A percentile compares a stretch with the other conserved stretches of the same genome.
Evolutionary conservation across 352 stramenopile genomes (phyloP).

Genomic region (Chrysophaeum taylorii): DNA sequence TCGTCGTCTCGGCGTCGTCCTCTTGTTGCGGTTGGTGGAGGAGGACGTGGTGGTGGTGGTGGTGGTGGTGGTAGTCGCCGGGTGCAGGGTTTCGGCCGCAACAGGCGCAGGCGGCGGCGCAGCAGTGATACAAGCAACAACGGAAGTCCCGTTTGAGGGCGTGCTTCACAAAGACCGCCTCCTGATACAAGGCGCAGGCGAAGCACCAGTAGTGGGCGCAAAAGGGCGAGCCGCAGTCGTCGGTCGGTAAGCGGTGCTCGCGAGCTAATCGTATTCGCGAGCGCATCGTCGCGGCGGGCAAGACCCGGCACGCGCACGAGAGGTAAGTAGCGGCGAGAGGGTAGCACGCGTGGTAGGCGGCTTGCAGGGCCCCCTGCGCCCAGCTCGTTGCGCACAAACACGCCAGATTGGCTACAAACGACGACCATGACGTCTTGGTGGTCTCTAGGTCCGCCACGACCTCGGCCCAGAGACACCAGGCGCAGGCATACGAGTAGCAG

Average conservation of each 20-base stretch:
- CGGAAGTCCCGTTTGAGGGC: not conserved
- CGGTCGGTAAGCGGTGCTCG: too few species aligned
- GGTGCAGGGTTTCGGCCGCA: not conserved
- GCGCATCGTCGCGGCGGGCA: too few species aligned
- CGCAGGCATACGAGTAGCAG: not conserved
- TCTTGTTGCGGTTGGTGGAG: too few species aligned
- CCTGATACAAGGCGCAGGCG: not conserved
- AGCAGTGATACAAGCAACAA: not conserved
- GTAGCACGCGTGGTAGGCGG: too few species aligned
- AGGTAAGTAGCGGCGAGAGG: too few species aligned
- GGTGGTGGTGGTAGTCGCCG: not conserved
- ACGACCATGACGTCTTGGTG: too few species aligned
- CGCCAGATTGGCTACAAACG: too few species aligned
- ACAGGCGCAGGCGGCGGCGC: not conserved
- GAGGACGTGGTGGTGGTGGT: not conserved
- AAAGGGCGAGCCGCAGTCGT: not conserved
- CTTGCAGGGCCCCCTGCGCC: too few species aligned
- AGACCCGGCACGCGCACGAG: too few species aligned
- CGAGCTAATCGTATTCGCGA: too few species aligned
- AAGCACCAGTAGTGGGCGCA: conserved; percentile 1
- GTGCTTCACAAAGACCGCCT: conserved; percentile 3
- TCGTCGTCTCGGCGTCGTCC: too few species aligned
- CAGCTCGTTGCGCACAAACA: too few species aligned
- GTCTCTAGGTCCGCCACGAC: not conserved
- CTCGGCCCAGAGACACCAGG: not conserved